Evolutionary conservation across 352 stramenopile genomes (phyloP).

Genomic region (Globisporangium orthogonon): DNA sequence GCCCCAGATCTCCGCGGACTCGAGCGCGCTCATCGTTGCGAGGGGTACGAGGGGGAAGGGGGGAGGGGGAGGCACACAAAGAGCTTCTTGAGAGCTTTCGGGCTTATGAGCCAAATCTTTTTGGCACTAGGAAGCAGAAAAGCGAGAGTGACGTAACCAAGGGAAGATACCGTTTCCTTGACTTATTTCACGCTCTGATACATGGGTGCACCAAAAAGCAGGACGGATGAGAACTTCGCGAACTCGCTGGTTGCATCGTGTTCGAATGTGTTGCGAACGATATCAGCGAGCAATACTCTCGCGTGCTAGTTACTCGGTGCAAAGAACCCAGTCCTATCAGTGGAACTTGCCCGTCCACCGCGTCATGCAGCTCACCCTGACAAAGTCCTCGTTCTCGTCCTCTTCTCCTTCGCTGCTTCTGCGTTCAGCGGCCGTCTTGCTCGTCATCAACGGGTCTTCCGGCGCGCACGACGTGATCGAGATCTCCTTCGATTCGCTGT

Average conservation of each 20-base stretch:
- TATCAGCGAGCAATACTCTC: neutral
- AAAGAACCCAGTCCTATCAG: slow-evolving; percentile 14
- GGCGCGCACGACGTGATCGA: slow-evolving; percentile 56
- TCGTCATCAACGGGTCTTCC: neutral
- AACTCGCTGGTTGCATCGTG: no score
- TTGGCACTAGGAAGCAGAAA: neutral
- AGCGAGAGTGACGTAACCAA: neutral
- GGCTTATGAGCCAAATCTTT: neutral
- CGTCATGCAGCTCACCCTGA: slow-evolving; percentile 40
- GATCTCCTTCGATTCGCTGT: slow-evolving; percentile 41
- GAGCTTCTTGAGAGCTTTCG: neutral
- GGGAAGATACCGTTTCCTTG: neutral
- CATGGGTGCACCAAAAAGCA: no score
- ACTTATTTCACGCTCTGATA: neutral
- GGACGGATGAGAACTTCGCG: no score
- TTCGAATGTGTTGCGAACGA: no score
- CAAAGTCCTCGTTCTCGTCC: slow-evolving; percentile 16
- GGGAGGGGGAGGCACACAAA: neutral
- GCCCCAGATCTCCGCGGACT: slow-evolving; percentile 61
- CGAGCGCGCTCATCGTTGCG: slow-evolving; percentile 45
- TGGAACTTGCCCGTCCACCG: slow-evolving; percentile 70
- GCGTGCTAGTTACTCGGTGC: no score
- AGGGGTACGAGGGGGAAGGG: neutral
- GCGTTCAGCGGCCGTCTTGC: neutral
- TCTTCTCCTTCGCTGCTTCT: neutral